These are phyloP conservation scores for Botrytis fabae DNA, from an alignment of 2,329 filamentous ascomycete genomes.

Conservation along the genomic window DNA sequence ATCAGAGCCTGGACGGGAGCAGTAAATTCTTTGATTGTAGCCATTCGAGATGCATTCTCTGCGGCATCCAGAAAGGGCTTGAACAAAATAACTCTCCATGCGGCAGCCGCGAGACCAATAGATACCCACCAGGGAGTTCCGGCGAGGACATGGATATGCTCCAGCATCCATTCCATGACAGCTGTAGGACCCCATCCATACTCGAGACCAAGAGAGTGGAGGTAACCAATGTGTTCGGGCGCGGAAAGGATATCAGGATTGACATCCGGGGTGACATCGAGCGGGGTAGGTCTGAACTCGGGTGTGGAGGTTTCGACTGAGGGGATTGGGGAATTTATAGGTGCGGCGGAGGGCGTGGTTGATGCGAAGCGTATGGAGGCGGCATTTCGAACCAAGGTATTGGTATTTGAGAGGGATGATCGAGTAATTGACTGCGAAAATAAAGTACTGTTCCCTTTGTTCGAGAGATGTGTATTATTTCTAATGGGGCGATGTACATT, in stretches of 20 bases:
- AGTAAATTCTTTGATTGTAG: conserved; percentile 57
- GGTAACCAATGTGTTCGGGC: conserved; percentile 73
- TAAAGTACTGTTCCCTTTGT: conserved; percentile 25
- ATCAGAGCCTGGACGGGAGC: conserved; percentile 59
- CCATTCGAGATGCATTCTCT: conserved; percentile 62
- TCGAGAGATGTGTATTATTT: conserved; percentile 35
- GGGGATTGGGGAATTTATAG: conserved; percentile 15
- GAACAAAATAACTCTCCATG: conserved; percentile 65
- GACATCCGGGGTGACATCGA: conserved; percentile 33
- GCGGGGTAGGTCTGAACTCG: conserved; percentile 26
- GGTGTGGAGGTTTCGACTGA: conserved; percentile 23
- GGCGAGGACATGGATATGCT: conserved; percentile 75
- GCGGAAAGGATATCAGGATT: conserved; percentile 29
- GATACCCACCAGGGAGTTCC: conserved; percentile 82
- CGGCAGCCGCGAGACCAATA: conserved; percentile 64
- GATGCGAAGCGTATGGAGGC: conserved; percentile 37
- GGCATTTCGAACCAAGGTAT: conserved; percentile 34
- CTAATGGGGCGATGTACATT: conserved; percentile 33
- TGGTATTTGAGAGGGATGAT: conserved; percentile 28
- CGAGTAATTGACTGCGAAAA: conserved; percentile 25
- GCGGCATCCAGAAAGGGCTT: conserved; percentile 63
- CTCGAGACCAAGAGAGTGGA: conserved; percentile 80
- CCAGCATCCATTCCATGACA: conserved; percentile 71
- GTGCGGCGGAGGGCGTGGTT: conserved; percentile 29
- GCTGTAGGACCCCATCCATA: conserved; percentile 81